Conservation (phyloP, 202 grass and related monocot species). For the Zoysia matrella region DNA sequence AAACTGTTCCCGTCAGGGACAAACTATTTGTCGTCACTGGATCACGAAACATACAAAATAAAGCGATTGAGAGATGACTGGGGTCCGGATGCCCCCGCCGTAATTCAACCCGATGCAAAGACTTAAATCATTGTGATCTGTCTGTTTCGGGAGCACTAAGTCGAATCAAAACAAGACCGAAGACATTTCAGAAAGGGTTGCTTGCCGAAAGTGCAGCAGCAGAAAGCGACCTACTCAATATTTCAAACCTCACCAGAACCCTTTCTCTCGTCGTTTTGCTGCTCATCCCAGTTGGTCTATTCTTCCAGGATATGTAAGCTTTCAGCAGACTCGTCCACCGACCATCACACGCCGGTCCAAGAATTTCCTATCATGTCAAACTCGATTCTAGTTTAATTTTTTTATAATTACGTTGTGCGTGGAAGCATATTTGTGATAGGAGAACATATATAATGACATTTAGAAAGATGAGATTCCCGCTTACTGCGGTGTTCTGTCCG, state of each 20-base stretch:
- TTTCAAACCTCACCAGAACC: background rate
- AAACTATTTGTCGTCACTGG: too few species aligned
- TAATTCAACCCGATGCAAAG: background rate
- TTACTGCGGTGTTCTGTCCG: too few species aligned
- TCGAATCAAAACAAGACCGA: background rate
- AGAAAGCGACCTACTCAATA: slow-evolving; percentile 20
- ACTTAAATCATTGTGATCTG: background rate
- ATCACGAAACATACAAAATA: too few species aligned
- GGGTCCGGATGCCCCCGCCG: background rate
- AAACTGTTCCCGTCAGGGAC: too few species aligned
- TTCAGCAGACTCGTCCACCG: slow-evolving; percentile 28
- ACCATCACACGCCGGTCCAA: background rate
- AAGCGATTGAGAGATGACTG: background rate
- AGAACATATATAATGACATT: background rate
- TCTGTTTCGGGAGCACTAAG: slow-evolving; percentile 2
- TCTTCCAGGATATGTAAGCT: background rate
- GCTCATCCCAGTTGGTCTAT: slow-evolving; percentile 26
- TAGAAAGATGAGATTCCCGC: background rate
- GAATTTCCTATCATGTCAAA: background rate
- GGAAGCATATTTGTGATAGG: too few species aligned
- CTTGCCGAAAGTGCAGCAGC: slow-evolving; percentile 49
- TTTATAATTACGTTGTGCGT: too few species aligned
- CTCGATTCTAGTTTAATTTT: background rate
- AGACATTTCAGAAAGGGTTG: background rate
- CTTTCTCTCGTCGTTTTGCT: background rate